Evolutionary conservation across 495 filamentous ascomycete genomes (phyloP), one percentile per base, ranked within the genome.

Genomic region (Venustampulla echinocandica): DNA sequence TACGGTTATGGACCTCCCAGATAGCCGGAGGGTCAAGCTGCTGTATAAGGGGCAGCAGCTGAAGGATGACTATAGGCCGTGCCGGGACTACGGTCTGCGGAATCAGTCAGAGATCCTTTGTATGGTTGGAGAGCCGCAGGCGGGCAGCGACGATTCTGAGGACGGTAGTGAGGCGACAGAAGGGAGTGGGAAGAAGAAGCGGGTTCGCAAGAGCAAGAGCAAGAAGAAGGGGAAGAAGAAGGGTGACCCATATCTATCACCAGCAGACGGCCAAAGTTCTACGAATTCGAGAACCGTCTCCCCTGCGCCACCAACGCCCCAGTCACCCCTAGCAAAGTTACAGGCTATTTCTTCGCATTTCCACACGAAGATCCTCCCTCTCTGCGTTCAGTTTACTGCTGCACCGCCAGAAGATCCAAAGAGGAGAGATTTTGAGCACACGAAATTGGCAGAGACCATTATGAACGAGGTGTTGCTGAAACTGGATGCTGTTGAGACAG

Each of bases 401-500:
- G 56, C 70, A 15, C 81, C 90, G 11, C 92, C 92, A 0, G 55
- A 54, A 2, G 88, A 96, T 19, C 54, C 61, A 15, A 82, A 84
- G 62, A 81, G 82, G 65, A 70, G 79, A 32, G 77, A 79, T 15
- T 83, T 85, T 32, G 84, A 90, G 52, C 81, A 96, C 50, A 81
- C 83, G 62, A 84, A 77, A 60, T 58, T 96, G 25, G 81, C 75
- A 21, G 92, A 96, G 69, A 86, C 79, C 3, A 82, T 95, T 44
- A 66, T 97, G 70, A 73, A 78, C 41, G 85, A 95, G 60, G 74
- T 90, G 5, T 52, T 95, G 47, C 54, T 98, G 55, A 95, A 93
- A 65, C 70, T 90, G 20, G 90, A 96, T 67, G 81, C 72, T 11
- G 81, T 95, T 20, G 86, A 90, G 45, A 82, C 79, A 2, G 76